Base-by-base conservation (phyloP, 2,329 filamentous ascomycete species). In the Fusarium keratoplasticum region DNA sequence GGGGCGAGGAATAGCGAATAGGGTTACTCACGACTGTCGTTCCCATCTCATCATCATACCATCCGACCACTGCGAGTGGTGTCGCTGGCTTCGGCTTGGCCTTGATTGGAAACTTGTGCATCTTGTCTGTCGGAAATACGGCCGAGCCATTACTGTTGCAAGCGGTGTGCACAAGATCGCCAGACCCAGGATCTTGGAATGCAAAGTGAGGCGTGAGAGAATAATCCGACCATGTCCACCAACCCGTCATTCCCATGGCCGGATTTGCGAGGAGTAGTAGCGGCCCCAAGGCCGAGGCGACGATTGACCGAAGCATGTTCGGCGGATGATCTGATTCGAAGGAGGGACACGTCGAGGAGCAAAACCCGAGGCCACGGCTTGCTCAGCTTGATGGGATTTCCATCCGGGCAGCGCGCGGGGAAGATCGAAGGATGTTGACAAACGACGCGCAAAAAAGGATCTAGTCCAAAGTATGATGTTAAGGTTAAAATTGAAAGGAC, bases 171-270 rank as follows among this genome's bases (percentile, higher is more conserved):
- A 75, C 13, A 18, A 75, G 57, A n/a, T 73, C 29, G 1, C 73
- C 73, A 31, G 73, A 75, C 14, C 73, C 70, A 1, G 73, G 66
- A 27, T 75, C 73, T 64, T 75, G 73, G 40, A 68, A 75, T 16
- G 73, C 73, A 52, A 75, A 75, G 47, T 75, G 73, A 59, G 73
- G 73, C 6, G 73, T 75, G 22, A 75, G 22, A 22, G 38, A 22
- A 11, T 69, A 35, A 0, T 67, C 55, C 25, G 72, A 67, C 73
- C 70, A 71, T 8, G 73, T 75, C 67, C 67, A 75, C 73, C 73
- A 75, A 64, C 70, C 73, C 10, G 72, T 58, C 61, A 75, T 63
- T 55, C 66, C 73, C 8, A 47, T n/a, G 0, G 59, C 64, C 1
- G 73, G 66, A 25, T 64, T 57, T 27, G 58, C 55, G 8, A 75